Percentiles rank a stretch among this genome's conserved stretches.
Conservation (phyloP, 139 green algal genomes). For the Picochlorum sp. region DNA sequence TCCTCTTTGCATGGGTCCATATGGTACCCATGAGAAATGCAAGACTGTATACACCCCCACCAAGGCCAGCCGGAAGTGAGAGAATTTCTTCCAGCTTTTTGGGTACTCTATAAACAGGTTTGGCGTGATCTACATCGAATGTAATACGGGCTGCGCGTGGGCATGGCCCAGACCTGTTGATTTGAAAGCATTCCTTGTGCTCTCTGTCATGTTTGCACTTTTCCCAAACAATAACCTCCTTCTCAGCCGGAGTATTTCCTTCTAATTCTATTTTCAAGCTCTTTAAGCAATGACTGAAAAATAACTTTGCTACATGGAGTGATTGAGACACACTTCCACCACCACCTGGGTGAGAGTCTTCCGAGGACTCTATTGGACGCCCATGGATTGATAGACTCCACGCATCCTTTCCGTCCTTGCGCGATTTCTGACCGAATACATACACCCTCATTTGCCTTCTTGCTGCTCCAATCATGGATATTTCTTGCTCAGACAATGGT, state of each 20-base stretch:
- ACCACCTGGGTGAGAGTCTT: slow-evolving; percentile 5
- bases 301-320: slow-evolving; percentile 1
- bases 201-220: slow-evolving; percentile 20
- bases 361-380: neutral
- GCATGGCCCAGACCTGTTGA: slow-evolving; percentile 8
- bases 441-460: slow-evolving; percentile 52
- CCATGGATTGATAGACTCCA: slow-evolving; percentile 8
- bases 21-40: slow-evolving; percentile 15
- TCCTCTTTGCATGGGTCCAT: slow-evolving; percentile 24
- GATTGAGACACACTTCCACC: neutral
- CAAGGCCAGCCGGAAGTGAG: slow-evolving; percentile 1
- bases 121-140: slow-evolving; percentile 26
- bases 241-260: neutral
- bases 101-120: slow-evolving; percentile 15
- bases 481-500: slow-evolving; percentile 10
- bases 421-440: slow-evolving; percentile 41
- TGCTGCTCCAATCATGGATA: neutral
- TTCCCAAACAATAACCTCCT: slow-evolving; percentile 15
- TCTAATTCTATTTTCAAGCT: slow-evolving; percentile 18
- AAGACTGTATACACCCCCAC: slow-evolving; percentile 5
- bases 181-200: slow-evolving; percentile 12
- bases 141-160: neutral
- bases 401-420: neutral
- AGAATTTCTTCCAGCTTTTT: slow-evolving; percentile 10
- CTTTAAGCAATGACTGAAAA: slow-evolving; percentile 23